Conservation (phyloP, 352 stramenopile genomes). For the Elongisporangium anandrum region DNA sequence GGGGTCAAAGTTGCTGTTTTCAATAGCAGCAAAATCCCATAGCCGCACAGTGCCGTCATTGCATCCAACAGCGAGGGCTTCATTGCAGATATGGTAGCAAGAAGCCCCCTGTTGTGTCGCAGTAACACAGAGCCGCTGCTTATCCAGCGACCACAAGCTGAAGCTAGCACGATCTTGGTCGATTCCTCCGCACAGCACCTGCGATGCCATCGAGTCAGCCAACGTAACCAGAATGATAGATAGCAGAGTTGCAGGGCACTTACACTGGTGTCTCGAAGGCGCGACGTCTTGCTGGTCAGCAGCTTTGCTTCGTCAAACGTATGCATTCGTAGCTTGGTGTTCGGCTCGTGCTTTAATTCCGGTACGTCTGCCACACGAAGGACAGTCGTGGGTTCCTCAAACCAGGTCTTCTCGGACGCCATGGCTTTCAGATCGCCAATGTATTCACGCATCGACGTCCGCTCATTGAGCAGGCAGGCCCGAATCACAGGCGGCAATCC, state of each 20-base stretch:
- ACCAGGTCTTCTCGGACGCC: conserved; percentile 65
- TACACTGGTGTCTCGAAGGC: conserved; percentile 59
- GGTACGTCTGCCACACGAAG: conserved; percentile 43
- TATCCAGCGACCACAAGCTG: conserved; percentile 83
- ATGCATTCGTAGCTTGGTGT: conserved; percentile 30
- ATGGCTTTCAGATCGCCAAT: conserved; percentile 79
- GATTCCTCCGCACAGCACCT: conserved; percentile 76
- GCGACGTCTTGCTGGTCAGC: conserved; percentile 58
- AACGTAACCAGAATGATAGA: background rate
- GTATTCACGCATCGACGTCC: conserved; percentile 84
- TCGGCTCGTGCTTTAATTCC: conserved; percentile 53
- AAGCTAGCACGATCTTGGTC: conserved; percentile 73
- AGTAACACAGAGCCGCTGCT: conserved; percentile 52
- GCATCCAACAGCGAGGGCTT: conserved; percentile 74
- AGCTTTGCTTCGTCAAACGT: conserved; percentile 69
- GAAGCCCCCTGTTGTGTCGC: conserved; percentile 64
- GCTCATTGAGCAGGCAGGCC: conserved; percentile 76
- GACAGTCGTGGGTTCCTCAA: conserved; percentile 35
- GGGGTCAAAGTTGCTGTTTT: conserved; percentile 42
- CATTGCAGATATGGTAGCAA: conserved; percentile 79
- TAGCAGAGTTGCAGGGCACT: conserved; percentile 8
- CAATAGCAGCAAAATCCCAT: conserved; percentile 73
- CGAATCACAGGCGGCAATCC: conserved; percentile 81
- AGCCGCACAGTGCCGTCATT: conserved; percentile 74
- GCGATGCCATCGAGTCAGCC: conserved; percentile 4